These are phyloP conservation scores for Dothiorella sarmentorum DNA, from an alignment of 2,329 filamentous ascomycete species.

Conservation along the genomic window DNA sequence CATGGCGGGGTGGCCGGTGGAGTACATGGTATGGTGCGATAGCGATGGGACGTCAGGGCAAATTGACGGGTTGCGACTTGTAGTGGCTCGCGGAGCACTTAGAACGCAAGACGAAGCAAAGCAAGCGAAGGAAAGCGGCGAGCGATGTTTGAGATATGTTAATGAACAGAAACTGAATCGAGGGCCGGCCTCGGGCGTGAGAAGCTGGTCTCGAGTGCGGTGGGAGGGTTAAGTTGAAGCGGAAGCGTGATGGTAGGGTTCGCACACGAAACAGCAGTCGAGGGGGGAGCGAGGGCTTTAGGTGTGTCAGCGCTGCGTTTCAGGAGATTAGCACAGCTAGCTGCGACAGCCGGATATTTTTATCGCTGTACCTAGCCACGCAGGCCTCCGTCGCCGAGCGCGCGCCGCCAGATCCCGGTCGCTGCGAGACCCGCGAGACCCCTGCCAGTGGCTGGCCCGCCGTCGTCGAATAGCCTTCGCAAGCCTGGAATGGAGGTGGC, in stretches of 20 bases:
- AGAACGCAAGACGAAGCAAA: conserved; percentile 15
- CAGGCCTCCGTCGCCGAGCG: conserved; percentile 15
- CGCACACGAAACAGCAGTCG: conserved; percentile 18
- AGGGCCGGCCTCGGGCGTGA: conserved; percentile 18
- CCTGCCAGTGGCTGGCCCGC: conserved; percentile 16
- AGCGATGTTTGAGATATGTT: conserved; percentile 18
- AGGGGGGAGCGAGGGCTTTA: conserved; percentile 19
- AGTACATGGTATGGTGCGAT: conserved; percentile 43
- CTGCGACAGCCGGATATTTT: conserved; percentile 16
- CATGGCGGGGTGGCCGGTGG: conserved; percentile 64
- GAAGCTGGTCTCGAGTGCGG: conserved; percentile 12
- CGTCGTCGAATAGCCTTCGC: conserved; percentile 16
- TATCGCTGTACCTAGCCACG: conserved; percentile 16
- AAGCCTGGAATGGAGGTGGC: conserved; percentile 16
- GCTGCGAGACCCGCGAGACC: conserved; percentile 10
- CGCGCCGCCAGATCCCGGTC: conserved; percentile 15
- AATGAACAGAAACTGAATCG: conserved; percentile 18
- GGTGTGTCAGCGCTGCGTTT: conserved; percentile 19
- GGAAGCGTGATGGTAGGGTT: conserved; percentile 10
- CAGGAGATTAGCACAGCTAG: conserved; percentile 18
- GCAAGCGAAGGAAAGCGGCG: conserved; percentile 15
- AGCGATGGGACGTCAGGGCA: conserved; percentile 7
- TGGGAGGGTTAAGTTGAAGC: conserved; percentile 5
- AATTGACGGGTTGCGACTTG: conserved; percentile 16
- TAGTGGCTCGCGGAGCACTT: conserved; percentile 16